A percentile compares a stretch with the other conserved stretches of the same genome.
Conservation (phyloP, 176 grass and related monocot genomes). For the Coix lacrymajobi region DNA sequence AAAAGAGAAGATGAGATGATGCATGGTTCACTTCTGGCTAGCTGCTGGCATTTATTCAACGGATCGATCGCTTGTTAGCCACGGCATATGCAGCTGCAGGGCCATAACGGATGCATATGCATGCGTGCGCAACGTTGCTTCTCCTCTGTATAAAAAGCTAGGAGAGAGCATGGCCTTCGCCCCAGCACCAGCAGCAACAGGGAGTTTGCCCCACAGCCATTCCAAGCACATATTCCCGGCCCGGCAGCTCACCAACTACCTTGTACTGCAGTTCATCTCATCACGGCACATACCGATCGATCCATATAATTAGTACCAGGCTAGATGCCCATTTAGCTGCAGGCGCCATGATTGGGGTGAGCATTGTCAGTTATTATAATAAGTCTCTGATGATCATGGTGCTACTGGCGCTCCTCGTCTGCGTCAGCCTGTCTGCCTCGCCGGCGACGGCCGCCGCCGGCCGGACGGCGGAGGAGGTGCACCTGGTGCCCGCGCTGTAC, state of each 20-base stretch:
- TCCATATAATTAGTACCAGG: background rate
- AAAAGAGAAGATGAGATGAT: background rate
- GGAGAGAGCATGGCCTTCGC: background rate
- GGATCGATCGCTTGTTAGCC: background rate
- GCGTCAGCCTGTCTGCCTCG: background rate
- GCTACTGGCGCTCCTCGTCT: background rate
- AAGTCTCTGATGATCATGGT: slow-evolving; percentile 16
- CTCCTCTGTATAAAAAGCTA: background rate
- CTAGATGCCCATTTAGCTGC: slow-evolving; percentile 18
- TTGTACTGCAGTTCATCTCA: slow-evolving; percentile 29
- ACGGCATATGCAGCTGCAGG: background rate
- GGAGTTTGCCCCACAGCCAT: slow-evolving; percentile 18
- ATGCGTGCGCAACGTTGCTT: background rate
- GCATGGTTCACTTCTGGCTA: background rate
- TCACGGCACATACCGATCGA: background rate
- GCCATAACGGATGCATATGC: background rate
- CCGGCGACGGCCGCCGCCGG: background rate
- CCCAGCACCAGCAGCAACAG: background rate
- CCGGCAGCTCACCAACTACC: slow-evolving; percentile 12
- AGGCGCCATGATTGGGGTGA: background rate
- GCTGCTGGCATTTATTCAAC: background rate
- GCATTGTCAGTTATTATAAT: background rate
- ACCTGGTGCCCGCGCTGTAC: slow-evolving; percentile 50
- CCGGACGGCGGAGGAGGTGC: background rate
- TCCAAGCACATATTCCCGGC: slow-evolving; percentile 45